A percentile compares a stretch with the other conserved stretches of the same genome.
Evolutionary conservation across 306 rosid genomes (phyloP).

Genomic region (Luffa aegyptiaca): DNA sequence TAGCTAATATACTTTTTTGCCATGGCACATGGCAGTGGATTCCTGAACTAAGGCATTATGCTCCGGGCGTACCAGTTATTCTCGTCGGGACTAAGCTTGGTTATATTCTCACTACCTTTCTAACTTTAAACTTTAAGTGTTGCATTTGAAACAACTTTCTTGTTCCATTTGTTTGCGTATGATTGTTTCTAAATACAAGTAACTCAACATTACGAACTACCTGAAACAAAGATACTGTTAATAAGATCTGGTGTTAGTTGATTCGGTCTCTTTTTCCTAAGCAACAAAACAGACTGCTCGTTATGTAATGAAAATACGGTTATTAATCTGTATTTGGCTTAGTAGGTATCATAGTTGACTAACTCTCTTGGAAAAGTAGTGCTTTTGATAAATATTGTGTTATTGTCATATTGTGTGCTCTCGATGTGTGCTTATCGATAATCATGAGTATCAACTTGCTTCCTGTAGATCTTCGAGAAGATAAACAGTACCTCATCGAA

Average conservation of each 20-base stretch:
- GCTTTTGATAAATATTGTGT: not conserved
- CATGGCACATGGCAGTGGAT: conserved; percentile 56
- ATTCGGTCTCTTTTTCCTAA: not conserved
- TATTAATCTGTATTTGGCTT: not conserved
- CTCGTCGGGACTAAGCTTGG: conserved; percentile 98
- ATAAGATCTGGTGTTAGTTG: not conserved
- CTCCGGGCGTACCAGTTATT: conserved; percentile 91
- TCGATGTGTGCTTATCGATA: not conserved
- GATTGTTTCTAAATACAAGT: not conserved
- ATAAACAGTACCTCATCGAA: conserved; percentile 65
- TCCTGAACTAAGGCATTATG: conserved; percentile 96
- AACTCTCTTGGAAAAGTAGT: not conserved
- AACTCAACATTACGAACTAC: not conserved
- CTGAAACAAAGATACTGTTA: not conserved
- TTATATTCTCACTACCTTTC: conserved; percentile 32
- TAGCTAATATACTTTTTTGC: not conserved
- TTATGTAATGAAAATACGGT: not conserved
- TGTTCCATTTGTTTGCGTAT: not conserved
- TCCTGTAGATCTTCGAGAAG: conserved; percentile 84
- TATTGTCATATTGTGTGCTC: not conserved
- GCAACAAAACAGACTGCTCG: not conserved
- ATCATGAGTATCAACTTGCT: conserved; percentile 18
- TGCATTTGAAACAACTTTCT: not conserved
- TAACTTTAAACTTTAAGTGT: not conserved
- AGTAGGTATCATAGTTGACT: not conserved